Evolutionary conservation across 2,329 filamentous ascomycete genomes (phyloP).

Genomic region (Fusarium floridanum): DNA sequence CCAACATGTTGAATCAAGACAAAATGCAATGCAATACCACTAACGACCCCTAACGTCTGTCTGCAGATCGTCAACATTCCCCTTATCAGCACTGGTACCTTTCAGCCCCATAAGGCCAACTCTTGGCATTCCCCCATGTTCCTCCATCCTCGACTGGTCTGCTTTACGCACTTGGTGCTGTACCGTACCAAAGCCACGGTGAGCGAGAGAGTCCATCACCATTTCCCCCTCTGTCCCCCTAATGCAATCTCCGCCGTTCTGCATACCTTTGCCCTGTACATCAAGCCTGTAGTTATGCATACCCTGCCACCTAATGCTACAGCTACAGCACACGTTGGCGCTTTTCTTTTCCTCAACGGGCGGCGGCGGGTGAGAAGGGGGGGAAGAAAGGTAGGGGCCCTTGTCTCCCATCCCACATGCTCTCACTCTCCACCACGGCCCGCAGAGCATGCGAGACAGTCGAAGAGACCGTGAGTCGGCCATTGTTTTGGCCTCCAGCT

Average conservation of each 20-base stretch:
- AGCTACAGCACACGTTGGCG: neutral
- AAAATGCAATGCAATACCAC: neutral
- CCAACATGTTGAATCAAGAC: neutral
- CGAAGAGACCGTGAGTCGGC: neutral
- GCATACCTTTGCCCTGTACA: conserved; percentile 6
- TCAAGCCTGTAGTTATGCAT: neutral
- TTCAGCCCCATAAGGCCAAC: conserved; percentile 11
- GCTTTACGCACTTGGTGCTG: neutral
- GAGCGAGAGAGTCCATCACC: neutral
- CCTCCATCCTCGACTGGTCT: neutral
- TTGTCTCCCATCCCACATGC: neutral
- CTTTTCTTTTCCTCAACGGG: conserved; percentile 20
- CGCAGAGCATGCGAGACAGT: conserved; percentile 17
- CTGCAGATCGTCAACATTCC: neutral
- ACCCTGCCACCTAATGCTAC: neutral
- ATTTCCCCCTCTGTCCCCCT: neutral
- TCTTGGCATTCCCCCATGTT: neutral
- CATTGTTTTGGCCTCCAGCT: conserved; percentile 1
- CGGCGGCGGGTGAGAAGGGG: neutral
- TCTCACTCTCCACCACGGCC: conserved; percentile 30
- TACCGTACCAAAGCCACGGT: neutral
- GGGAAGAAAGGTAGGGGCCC: neutral
- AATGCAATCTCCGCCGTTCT: neutral
- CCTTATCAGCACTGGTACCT: neutral
- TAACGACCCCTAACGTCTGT: conserved; percentile 1